These are phyloP conservation scores for Triglochin maritima DNA, from an alignment of 106 monocot genomes.

Conservation along the genomic window DNA sequence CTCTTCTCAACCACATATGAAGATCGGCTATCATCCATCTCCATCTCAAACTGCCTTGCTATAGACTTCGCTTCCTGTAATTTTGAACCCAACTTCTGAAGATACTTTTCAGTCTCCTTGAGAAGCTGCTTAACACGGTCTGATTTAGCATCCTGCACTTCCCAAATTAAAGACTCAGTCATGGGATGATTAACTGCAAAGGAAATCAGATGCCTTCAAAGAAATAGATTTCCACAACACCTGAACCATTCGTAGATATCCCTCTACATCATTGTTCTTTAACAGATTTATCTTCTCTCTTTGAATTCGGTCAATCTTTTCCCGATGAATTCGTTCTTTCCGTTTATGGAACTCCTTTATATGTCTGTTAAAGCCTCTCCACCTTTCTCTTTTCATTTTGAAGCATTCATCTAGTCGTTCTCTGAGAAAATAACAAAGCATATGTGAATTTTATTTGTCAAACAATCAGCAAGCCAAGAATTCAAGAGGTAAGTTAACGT, in stretches of 20 bases:
- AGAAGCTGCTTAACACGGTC: conserved; percentile 97
- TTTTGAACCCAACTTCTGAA: conserved; percentile 83
- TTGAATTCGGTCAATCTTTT: conserved; percentile 96
- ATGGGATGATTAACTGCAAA: neutral
- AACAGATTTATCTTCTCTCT: conserved; percentile 96
- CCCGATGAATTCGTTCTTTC: conserved; percentile 81
- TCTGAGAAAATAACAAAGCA: conserved; percentile 24
- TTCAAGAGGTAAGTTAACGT: too few relatives aligned
- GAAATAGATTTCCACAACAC: conserved; percentile 19
- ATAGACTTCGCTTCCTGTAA: conserved; percentile 68
- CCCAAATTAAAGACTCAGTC: neutral
- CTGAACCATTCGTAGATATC: conserved; percentile 99
- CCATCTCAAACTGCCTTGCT: conserved; percentile 51
- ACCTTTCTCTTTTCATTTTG: conserved; percentile 79
- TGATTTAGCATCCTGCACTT: conserved; percentile 85
- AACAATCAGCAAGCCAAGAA: too few relatives aligned
- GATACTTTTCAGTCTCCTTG: conserved; percentile 98
- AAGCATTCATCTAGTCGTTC: conserved; percentile 87
- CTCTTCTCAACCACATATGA: conserved; percentile 45
- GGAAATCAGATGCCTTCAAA: neutral
- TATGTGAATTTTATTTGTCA: neutral
- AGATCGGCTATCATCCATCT: conserved; percentile 45
- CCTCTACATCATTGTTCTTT: conserved; percentile 99
- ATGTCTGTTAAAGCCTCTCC: conserved; percentile 70
- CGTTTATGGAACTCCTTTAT: conserved; percentile 94